Base-by-base conservation (phyloP, 2,329 filamentous ascomycete species). In the Colletotrichum lentis region DNA sequence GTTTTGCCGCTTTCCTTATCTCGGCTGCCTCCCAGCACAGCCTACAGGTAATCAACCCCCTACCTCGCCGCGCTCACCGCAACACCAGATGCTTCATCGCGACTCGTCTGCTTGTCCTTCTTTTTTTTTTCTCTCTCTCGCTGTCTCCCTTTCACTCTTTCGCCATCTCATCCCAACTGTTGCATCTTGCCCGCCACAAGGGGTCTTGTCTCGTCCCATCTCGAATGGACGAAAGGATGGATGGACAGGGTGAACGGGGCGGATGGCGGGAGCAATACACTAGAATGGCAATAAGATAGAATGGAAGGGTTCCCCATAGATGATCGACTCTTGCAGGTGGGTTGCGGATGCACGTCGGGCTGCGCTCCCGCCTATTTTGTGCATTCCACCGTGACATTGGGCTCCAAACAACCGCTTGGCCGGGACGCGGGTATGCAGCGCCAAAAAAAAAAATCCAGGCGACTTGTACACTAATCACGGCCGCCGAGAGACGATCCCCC, bases 41-140 rank as follows among this genome's bases (percentile, higher is more conserved):
- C n/a, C n/a, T n/a, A n/a, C n/a, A 50, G 6, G 14, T 55, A 64
- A 27, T 55, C 62, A 60, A 46, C 37, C 46, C 39, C 62, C 46
- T 27, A 27, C 44, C 61, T 39, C 24, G 18, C n/a, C n/a, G 44
- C 53, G 61, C 50, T 31, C 43, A 44, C 24, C 60, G 11, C 10
- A 16, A 31, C 53, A 2, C 43, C 3, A 10, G 18, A 60, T 16
- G 18, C 57, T 39, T 43, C 57, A 59, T 35, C 43, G 56, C 56
- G 16, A 35, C n/a, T 39, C 37, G 44, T 24, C 56, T 49, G 44
- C 16, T 20, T n/a, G n/a, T 16, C 31, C 31, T 10, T 35, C 31
- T 10, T 35, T 35, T 10, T 4, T 35, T 2, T 35, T 2, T 31
- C 31, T 10, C 24, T 35, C 8, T 35, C 8, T 31, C 31, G 7